Conservation (phyloP, 495 filamentous ascomycete genomes). For the Tuber aestivum region DNA sequence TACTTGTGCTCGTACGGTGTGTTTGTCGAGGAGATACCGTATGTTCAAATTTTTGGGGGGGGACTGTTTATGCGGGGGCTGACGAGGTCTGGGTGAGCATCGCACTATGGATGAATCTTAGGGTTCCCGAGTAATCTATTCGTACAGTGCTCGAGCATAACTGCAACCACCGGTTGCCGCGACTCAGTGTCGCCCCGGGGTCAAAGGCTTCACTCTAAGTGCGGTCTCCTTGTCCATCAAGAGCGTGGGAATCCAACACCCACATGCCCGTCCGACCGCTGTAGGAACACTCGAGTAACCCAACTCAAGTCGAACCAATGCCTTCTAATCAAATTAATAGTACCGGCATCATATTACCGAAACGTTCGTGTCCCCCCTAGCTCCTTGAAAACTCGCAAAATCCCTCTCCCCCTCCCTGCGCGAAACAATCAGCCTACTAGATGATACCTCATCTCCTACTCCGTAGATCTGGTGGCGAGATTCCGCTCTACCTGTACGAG, state of each 20-base stretch:
- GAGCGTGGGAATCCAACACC: background rate
- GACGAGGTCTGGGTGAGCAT: background rate
- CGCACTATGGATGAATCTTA: background rate
- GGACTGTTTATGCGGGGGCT: background rate
- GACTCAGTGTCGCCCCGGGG: background rate
- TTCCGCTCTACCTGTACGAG: too few relatives aligned
- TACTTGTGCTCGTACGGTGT: too few relatives aligned
- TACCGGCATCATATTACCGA: background rate
- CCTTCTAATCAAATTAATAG: background rate
- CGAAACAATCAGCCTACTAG: background rate
- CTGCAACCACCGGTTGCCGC: too few relatives aligned
- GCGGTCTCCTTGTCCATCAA: background rate
- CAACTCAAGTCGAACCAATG: background rate
- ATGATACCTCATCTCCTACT: background rate
- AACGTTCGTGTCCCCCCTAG: background rate
- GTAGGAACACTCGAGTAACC: background rate
- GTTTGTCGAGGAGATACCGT: background rate
- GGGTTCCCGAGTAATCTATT: background rate
- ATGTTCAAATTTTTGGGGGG: background rate
- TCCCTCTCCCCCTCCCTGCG: background rate
- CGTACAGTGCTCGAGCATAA: background rate
- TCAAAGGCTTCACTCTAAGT: background rate
- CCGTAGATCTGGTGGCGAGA: background rate
- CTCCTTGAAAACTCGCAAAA: background rate
- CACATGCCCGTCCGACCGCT: background rate